Evolutionary conservation across 306 rosid genomes (phyloP).

Genomic region (Hippophae rhamnoides): DNA sequence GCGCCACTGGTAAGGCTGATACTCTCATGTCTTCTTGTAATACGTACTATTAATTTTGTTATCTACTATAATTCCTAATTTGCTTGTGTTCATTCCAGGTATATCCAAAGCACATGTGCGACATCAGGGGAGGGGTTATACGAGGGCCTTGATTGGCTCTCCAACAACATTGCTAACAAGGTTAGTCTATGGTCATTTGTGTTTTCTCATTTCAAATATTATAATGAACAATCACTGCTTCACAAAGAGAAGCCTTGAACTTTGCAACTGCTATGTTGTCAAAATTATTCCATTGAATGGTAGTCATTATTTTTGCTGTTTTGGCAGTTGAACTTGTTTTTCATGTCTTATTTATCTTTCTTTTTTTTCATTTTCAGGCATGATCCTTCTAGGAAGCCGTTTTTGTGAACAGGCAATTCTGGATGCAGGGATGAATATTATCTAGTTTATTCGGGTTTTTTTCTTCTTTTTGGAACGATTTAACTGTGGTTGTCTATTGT

Average conservation of each 20-base stretch:
- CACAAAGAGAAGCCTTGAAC: not conserved
- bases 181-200: constrained; percentile 17
- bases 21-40: not conserved
- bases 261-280: no score
- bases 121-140: constrained; percentile 99
- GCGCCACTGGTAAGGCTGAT: constrained; percentile 84
- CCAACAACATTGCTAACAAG: constrained; percentile 99
- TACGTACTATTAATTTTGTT: not conserved
- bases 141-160: constrained; percentile 98
- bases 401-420: constrained; percentile 49
- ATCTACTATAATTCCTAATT: not conserved
- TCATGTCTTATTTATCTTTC: not conserved
- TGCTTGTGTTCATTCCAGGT: constrained; percentile 37
- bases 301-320: not conserved
- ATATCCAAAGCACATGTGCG: constrained; percentile 99
- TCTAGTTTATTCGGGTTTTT: constrained; percentile 47
- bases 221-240: not conserved
- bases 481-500: constrained; percentile 30
- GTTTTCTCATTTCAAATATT: not conserved
- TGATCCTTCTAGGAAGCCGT: constrained; percentile 32
- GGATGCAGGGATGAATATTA: constrained; percentile 96
- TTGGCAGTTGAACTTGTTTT: not conserved
- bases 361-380: constrained; percentile 37
- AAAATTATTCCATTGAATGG: no score
- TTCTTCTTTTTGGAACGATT: constrained; percentile 26